These are phyloP conservation scores for Mariannaea sp. DNA, from an alignment of 2,329 filamentous ascomycete genomes.

Conservation along the genomic window DNA sequence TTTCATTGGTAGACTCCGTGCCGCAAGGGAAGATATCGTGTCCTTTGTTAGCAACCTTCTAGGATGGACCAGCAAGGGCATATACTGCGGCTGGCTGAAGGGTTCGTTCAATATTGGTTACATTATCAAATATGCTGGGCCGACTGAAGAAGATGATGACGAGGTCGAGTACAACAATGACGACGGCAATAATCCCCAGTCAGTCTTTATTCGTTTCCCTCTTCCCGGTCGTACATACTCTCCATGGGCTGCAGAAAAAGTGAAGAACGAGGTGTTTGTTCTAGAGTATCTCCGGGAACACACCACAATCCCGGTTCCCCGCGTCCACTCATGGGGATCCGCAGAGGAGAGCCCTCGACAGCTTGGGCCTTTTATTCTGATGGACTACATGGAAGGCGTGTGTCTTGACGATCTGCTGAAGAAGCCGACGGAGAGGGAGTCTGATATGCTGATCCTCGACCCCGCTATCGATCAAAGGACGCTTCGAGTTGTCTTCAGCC, in stretches of 20 bases:
- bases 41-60: constrained; percentile 5
- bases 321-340: constrained; percentile 35
- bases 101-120: constrained; percentile 40
- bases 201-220: constrained; percentile 34
- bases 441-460: constrained; percentile 31
- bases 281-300: constrained; percentile 38
- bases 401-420: constrained; percentile 30
- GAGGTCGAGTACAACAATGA: too few relatives aligned
- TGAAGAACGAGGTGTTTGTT: constrained; percentile 36
- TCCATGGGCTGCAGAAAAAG: constrained; percentile 39
- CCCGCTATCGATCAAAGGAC: constrained; percentile 28
- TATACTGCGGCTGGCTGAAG: constrained; percentile 18
- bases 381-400: constrained; percentile 40
- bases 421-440: constrained; percentile 31
- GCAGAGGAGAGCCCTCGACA: constrained; percentile 38
- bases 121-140: constrained; percentile 15
- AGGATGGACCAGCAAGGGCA: background rate
- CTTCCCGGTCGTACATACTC: constrained; percentile 32
- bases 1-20: constrained; percentile 2
- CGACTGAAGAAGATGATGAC: constrained; percentile 27
- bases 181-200: constrained; percentile 12
- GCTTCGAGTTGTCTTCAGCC: constrained; percentile 30
- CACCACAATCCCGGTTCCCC: constrained; percentile 41
- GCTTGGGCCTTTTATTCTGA: constrained; percentile 42
- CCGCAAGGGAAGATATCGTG: constrained; percentile 7